Evolutionary conservation across 208 protist species (phyloP).

Genomic region (Crithidia acanthocephali): DNA sequence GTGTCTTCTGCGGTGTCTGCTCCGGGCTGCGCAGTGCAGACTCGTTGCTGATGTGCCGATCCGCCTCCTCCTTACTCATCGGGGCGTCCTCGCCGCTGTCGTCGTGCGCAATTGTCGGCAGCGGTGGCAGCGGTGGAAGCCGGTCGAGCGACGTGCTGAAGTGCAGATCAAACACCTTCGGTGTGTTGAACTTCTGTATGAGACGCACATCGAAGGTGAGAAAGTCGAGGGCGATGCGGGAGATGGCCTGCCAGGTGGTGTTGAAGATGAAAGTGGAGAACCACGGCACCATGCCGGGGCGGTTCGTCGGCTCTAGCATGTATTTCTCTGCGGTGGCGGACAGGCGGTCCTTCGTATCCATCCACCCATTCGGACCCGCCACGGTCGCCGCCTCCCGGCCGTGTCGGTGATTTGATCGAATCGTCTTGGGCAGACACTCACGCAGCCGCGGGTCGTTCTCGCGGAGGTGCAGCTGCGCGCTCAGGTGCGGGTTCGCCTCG

Average conservation of each 20-base stretch:
- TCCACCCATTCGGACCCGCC: constrained; percentile 14
- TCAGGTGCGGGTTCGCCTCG: background rate
- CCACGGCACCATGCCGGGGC: constrained; percentile 85
- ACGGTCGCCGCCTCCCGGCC: background rate
- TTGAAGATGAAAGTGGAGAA: constrained; percentile 77
- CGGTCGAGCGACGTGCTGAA: constrained; percentile 30
- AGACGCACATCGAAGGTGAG: constrained; percentile 79
- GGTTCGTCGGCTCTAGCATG: constrained; percentile 55
- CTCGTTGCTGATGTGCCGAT: background rate
- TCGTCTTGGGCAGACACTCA: constrained; percentile 15
- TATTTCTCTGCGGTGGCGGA: constrained; percentile 1
- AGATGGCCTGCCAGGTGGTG: constrained; percentile 67
- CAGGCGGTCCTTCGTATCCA: constrained; percentile 25
- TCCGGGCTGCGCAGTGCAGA: background rate
- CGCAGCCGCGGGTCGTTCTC: constrained; percentile 20
- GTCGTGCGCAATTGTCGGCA: constrained; percentile 1
- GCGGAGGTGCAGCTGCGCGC: constrained; percentile 18
- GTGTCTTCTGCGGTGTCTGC: background rate
- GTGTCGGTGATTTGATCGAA: constrained; percentile 8
- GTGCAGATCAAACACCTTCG: constrained; percentile 69
- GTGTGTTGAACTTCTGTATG: constrained; percentile 41
- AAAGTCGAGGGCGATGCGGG: constrained; percentile 62
- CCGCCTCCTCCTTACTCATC: background rate
- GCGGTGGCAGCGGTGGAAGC: constrained; percentile 12
- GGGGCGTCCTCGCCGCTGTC: background rate